A percentile compares a stretch with the other conserved stretches of the same genome.
Evolutionary conservation across 176 grass and related monocot species (phyloP).

Genomic region (Aegilops longissima): DNA sequence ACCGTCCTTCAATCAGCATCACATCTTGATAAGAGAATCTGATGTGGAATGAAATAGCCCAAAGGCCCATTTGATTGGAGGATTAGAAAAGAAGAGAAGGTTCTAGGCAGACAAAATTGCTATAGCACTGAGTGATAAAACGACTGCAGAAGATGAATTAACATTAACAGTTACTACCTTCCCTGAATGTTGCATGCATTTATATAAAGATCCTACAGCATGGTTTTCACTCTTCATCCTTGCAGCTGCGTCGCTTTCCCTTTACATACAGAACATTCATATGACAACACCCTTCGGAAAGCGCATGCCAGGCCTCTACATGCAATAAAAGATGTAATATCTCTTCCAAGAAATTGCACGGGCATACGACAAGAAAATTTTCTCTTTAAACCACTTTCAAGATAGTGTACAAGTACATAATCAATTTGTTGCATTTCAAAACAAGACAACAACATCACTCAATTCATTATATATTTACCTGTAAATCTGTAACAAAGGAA

Average conservation of each 20-base stretch:
- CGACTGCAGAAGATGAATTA: background rate
- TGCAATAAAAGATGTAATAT: slow-evolving; percentile 11
- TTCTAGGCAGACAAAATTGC: slow-evolving; percentile 15
- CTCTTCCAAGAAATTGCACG: background rate
- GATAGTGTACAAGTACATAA: background rate
- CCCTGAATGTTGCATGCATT: slow-evolving; percentile 32
- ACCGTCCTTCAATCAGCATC: slow-evolving; percentile 30
- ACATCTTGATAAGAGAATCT: slow-evolving; percentile 72
- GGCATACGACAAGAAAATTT: background rate
- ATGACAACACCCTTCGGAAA: slow-evolving; percentile 33
- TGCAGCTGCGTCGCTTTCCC: slow-evolving; percentile 4
- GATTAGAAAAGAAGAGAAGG: slow-evolving; percentile 25
- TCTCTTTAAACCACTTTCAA: background rate
- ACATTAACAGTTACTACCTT: slow-evolving; percentile 30
- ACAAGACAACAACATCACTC: background rate
- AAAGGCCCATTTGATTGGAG: slow-evolving; percentile 30
- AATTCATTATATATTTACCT: background rate
- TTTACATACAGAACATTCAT: slow-evolving; percentile 45
- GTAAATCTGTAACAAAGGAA: background rate
- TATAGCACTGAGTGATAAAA: slow-evolving; percentile 19
- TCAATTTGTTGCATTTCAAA: background rate
- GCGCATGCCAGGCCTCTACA: background rate
- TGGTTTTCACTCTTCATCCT: slow-evolving; percentile 22
- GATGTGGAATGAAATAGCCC: slow-evolving; percentile 50
- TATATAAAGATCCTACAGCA: slow-evolving; percentile 4